Evolutionary conservation across 441 rosid species (phyloP).

Genomic region (Pelargonium exstipulatum): DNA sequence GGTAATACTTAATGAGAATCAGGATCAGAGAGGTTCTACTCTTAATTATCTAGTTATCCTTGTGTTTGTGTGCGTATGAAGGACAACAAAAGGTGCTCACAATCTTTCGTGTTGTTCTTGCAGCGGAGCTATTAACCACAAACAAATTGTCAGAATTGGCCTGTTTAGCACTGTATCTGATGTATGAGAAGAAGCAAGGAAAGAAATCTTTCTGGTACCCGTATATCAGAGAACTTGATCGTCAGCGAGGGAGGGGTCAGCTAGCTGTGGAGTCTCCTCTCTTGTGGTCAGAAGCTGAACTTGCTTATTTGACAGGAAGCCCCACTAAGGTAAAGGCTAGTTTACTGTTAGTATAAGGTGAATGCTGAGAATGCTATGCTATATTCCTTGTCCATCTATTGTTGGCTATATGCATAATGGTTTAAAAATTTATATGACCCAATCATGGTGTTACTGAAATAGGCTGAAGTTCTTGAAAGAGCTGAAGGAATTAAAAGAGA

Average conservation of each 20-base stretch:
- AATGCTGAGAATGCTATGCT: not conserved
- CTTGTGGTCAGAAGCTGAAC: constrained; percentile 78
- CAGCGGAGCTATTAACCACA: constrained; percentile 85
- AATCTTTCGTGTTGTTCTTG: constrained; percentile 13
- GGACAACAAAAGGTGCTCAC: not conserved
- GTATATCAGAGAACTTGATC: constrained; percentile 92
- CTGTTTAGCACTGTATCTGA: constrained; percentile 84
- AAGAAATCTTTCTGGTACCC: constrained; percentile 92
- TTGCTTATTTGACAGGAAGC: constrained; percentile 83
- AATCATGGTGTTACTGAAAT: constrained; percentile 28
- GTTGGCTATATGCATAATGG: not conserved
- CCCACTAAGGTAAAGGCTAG: constrained; percentile 61
- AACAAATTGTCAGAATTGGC: constrained; percentile 91
- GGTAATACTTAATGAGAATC: not conserved
- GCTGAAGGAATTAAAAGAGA: constrained; percentile 81
- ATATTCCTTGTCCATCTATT: not conserved
- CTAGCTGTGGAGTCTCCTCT: constrained; percentile 91
- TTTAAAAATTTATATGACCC: constrained; percentile 22
- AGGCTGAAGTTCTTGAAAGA: constrained; percentile 84
- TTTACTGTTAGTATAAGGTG: constrained; percentile 8
- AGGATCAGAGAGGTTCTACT: not conserved
- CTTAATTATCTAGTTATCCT: not conserved
- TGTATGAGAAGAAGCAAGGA: constrained; percentile 98
- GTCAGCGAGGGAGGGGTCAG: constrained; percentile 92
- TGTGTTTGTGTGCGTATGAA: not conserved